These are phyloP conservation scores for Plenodomus biglobosus DNA, from an alignment of 2,329 filamentous ascomycete genomes.

Conservation along the genomic window DNA sequence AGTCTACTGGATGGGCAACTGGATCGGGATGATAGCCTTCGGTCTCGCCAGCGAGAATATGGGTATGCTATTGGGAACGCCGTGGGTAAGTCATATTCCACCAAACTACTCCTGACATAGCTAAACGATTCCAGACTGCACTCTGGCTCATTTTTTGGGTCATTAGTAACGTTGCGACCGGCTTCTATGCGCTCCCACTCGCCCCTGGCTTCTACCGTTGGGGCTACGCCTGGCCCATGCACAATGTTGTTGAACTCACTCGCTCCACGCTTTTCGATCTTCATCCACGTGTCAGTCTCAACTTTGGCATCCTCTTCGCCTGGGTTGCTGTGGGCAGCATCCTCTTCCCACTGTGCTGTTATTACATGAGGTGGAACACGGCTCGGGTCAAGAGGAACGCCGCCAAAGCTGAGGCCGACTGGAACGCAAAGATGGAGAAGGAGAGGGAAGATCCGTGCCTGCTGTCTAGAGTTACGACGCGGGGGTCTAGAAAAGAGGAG, in stretches of 20 bases:
- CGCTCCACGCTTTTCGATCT: constrained; percentile 64
- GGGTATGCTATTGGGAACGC: constrained; percentile 62
- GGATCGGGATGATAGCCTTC: constrained; percentile 62
- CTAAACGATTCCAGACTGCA: constrained; percentile 38
- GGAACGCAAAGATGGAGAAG: constrained; percentile 34
- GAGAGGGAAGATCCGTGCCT: constrained; percentile 28
- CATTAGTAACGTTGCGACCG: constrained; percentile 63
- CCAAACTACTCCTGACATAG: not conserved
- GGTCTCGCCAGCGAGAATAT: constrained; percentile 67
- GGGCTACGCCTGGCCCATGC: constrained; percentile 66
- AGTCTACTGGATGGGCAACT: constrained; percentile 66
- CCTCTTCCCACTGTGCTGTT: constrained; percentile 55
- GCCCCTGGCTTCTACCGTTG: constrained; percentile 61
- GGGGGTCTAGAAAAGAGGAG: constrained; percentile 9
- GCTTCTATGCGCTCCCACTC: constrained; percentile 61
- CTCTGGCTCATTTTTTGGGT: constrained; percentile 70
- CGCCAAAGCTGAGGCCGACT: constrained; percentile 25
- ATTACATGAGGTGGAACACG: constrained; percentile 48
- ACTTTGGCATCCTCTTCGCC: constrained; percentile 61
- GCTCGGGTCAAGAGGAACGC: constrained; percentile 23
- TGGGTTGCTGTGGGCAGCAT: constrained; percentile 58
- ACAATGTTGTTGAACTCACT: constrained; percentile 61
- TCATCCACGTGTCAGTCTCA: constrained; percentile 59
- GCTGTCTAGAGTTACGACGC: constrained; percentile 30
- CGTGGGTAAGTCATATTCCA: constrained; percentile 46